Evolutionary conservation across 2,329 filamentous ascomycete genomes (phyloP).

Genomic region (Aspergillus ustus): DNA sequence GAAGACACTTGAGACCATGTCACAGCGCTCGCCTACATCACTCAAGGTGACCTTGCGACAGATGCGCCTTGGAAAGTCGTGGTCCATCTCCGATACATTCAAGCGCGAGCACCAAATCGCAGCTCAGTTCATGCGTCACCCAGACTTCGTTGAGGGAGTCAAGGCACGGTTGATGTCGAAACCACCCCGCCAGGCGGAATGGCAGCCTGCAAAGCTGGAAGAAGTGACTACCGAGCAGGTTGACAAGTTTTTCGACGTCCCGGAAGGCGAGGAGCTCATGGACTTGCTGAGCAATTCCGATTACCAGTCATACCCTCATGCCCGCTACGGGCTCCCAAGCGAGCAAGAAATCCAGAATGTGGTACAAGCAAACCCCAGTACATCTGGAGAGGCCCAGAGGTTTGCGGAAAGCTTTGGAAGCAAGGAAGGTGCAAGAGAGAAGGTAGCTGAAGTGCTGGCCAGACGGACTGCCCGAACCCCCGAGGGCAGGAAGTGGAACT

Average conservation of each 20-base stretch:
- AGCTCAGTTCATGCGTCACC: constrained; percentile 83
- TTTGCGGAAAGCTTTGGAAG: constrained; percentile 62
- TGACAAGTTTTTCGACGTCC: constrained; percentile 70
- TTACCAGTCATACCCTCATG: constrained; percentile 76
- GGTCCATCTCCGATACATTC: constrained; percentile 86
- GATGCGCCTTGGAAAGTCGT: constrained; percentile 74
- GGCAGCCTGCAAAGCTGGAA: constrained; percentile 75
- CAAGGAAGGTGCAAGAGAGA: constrained; percentile 71
- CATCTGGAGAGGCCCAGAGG: not conserved
- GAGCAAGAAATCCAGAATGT: constrained; percentile 65
- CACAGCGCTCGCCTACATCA: constrained; percentile 80
- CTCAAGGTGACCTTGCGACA: constrained; percentile 84
- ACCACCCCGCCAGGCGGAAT: constrained; percentile 67
- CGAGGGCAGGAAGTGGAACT: constrained; percentile 43
- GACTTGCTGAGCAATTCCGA: constrained; percentile 64
- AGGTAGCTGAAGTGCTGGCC: constrained; percentile 70
- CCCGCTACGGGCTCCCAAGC: constrained; percentile 70
- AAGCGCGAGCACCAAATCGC: constrained; percentile 84
- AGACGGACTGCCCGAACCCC: constrained; percentile 62
- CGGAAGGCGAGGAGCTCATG: constrained; percentile 54
- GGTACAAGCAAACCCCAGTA: not conserved
- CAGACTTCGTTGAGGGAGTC: constrained; percentile 93
- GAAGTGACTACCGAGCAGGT: constrained; percentile 65
- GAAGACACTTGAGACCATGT: constrained; percentile 75
- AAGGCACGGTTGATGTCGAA: constrained; percentile 76